Conservation (phyloP, 768 basidiomycete species). For the Lentinus tigrinus region DNA sequence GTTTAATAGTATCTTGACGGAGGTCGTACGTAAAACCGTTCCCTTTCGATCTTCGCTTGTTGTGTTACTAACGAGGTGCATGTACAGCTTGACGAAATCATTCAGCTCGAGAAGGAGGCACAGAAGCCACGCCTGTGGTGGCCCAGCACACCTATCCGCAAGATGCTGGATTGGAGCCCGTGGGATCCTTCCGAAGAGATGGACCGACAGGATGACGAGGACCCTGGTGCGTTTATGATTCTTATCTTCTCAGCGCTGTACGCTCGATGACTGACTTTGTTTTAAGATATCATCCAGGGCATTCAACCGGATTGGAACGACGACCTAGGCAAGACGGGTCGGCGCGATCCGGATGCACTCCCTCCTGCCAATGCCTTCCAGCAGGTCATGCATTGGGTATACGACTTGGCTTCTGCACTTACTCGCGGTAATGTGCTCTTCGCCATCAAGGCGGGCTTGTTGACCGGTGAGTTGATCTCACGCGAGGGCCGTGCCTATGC, state of each 20-base stretch:
- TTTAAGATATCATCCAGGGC: constrained; percentile 57
- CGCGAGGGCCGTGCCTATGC: background rate
- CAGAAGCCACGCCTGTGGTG: constrained; percentile 52
- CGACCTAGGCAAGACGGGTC: constrained; percentile 56
- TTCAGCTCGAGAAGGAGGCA: constrained; percentile 52
- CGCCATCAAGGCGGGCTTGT: constrained; percentile 66
- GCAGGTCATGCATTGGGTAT: constrained; percentile 44
- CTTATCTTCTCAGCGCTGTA: background rate
- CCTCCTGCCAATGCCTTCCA: constrained; percentile 66
- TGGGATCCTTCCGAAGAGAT: constrained; percentile 46
- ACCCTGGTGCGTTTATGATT: constrained; percentile 56
- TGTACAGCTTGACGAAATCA: constrained; percentile 54
- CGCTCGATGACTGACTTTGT: background rate
- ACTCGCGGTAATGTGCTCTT: constrained; percentile 63
- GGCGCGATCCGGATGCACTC: constrained; percentile 72
- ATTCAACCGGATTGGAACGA: constrained; percentile 39
- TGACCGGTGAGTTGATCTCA: constrained; percentile 45
- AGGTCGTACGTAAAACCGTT: constrained; percentile 32
- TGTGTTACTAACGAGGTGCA: background rate
- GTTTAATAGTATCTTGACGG: constrained; percentile 33
- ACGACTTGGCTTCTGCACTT: constrained; percentile 39
- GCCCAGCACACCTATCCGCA: constrained; percentile 36
- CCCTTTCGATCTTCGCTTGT: background rate
- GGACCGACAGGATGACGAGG: constrained; percentile 59
- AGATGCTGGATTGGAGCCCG: constrained; percentile 35